Percentiles rank a stretch among this genome's conserved stretches.
Conservation (phyloP, 352 stramenopile species). For the Phytopythium sindhum region DNA sequence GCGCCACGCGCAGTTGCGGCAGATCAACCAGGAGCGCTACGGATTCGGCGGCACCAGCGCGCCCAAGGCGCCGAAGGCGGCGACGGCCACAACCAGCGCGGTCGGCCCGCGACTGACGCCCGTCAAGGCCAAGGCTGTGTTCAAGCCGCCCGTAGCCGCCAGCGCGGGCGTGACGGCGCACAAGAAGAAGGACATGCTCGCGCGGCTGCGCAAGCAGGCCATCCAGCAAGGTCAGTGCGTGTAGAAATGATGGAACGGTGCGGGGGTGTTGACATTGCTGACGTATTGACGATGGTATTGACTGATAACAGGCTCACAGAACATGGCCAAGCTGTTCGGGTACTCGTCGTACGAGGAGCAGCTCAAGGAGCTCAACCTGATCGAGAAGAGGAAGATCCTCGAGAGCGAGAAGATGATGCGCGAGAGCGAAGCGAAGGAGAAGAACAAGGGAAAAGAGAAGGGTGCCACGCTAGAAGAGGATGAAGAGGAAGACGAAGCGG, state of each 20-base stretch:
- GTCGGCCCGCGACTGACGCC: slow-evolving; percentile 25
- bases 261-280: background rate
- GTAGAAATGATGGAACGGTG: background rate
- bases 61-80: background rate
- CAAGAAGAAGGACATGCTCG: slow-evolving; percentile 66
- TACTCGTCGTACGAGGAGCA: slow-evolving; percentile 74
- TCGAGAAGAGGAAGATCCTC: slow-evolving; percentile 61
- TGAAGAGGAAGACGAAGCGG: slow-evolving; percentile 10
- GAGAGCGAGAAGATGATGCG: slow-evolving; percentile 28
- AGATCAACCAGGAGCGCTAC: slow-evolving; percentile 45
- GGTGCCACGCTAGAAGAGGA: slow-evolving; percentile 2
- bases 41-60: slow-evolving; percentile 12
- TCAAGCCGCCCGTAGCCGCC: slow-evolving; percentile 53
- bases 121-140: slow-evolving; percentile 27
- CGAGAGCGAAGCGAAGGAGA: slow-evolving; percentile 10
- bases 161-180: slow-evolving; percentile 18
- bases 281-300: background rate
- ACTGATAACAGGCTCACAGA: slow-evolving; percentile 27
- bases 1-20: slow-evolving; percentile 42
- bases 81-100: background rate
- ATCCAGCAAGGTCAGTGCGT: slow-evolving; percentile 43
- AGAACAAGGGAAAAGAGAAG: slow-evolving; percentile 13
- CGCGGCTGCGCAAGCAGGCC: slow-evolving; percentile 47
- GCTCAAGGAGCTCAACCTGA: slow-evolving; percentile 55
- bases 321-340: slow-evolving; percentile 75